Evolutionary conservation across 768 basidiomycete genomes (phyloP).

Genomic region (Russula sp.): DNA sequence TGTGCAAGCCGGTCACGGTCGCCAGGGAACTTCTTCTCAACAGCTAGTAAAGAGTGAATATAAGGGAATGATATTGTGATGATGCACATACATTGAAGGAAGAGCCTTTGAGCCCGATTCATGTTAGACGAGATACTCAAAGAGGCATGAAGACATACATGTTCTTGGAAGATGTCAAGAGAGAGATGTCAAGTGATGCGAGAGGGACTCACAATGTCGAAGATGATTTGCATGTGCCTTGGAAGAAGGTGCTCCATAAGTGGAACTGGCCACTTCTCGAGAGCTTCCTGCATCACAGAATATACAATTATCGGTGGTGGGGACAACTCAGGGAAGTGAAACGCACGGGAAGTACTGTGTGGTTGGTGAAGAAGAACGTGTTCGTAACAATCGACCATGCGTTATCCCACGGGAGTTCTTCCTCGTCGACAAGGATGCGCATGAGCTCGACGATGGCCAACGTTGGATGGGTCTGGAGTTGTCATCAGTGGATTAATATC

Average conservation of each 20-base stretch:
- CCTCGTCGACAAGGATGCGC: slow-evolving; percentile 89
- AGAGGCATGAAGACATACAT: slow-evolving; percentile 34
- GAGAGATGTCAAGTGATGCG: slow-evolving; percentile 29
- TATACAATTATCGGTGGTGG: neutral
- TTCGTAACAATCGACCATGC: slow-evolving; percentile 89
- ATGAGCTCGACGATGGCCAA: slow-evolving; percentile 93
- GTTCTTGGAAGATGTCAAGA: slow-evolving; percentile 35
- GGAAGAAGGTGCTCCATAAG: slow-evolving; percentile 82
- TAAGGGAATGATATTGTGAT: neutral
- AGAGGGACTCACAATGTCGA: slow-evolving; percentile 55
- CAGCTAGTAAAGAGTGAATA: slow-evolving; percentile 41
- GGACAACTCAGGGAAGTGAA: neutral
- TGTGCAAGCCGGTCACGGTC: slow-evolving; percentile 73
- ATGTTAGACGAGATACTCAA: slow-evolving; percentile 1
- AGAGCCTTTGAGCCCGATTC: slow-evolving; percentile 37
- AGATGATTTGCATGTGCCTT: slow-evolving; percentile 89
- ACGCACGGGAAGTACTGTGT: slow-evolving; percentile 83
- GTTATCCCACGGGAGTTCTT: slow-evolving; percentile 72
- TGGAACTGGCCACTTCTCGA: slow-evolving; percentile 91
- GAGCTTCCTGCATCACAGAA: slow-evolving; percentile 50
- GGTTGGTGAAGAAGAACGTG: slow-evolving; percentile 95
- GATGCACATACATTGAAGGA: slow-evolving; percentile 56
- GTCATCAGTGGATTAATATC: neutral
- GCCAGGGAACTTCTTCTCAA: slow-evolving; percentile 85
- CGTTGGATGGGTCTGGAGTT: slow-evolving; percentile 80